Evolutionary conservation across 768 basidiomycete genomes (phyloP).

Genomic region (Lactarius psammicola): DNA sequence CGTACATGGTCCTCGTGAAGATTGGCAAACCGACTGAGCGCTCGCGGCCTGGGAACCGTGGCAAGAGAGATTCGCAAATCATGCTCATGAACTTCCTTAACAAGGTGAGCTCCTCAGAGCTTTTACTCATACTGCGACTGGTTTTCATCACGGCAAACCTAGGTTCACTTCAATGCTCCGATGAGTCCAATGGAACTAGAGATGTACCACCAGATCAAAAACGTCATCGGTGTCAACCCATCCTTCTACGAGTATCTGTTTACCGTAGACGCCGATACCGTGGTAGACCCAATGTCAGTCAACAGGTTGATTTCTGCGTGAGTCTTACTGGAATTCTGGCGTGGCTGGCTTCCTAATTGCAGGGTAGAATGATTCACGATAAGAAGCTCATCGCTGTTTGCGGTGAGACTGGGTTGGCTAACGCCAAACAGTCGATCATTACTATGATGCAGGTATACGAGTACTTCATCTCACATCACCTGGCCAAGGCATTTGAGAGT

Average conservation of each 20-base stretch:
- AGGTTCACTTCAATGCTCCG: constrained; percentile 95
- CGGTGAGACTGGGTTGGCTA: constrained; percentile 90
- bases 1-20: constrained; percentile 90
- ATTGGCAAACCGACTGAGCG: constrained; percentile 95
- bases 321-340: constrained; percentile 36
- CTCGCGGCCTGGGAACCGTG: constrained; percentile 91
- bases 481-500: constrained; percentile 97
- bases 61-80: constrained; percentile 98
- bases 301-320: constrained; percentile 93
- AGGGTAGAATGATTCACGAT: constrained; percentile 88
- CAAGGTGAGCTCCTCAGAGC: constrained; percentile 52
- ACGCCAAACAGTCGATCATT: constrained; percentile 91
- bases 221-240: constrained; percentile 98
- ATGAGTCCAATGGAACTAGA: constrained; percentile 98
- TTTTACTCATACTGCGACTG: neutral
- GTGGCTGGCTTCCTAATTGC: neutral
- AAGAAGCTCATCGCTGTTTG: constrained; percentile 92
- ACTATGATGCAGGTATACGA: constrained; percentile 99
- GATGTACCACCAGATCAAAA: constrained; percentile 99
- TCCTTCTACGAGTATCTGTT: constrained; percentile 97
- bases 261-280: constrained; percentile 94
- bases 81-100: constrained; percentile 96
- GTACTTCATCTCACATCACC: constrained; percentile 98
- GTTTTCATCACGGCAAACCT: constrained; percentile 3
- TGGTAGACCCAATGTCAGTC: constrained; percentile 81